These are phyloP conservation scores for Aegilops bicornis DNA, from an alignment of 176 grass and related monocot species.

Conservation along the genomic window DNA sequence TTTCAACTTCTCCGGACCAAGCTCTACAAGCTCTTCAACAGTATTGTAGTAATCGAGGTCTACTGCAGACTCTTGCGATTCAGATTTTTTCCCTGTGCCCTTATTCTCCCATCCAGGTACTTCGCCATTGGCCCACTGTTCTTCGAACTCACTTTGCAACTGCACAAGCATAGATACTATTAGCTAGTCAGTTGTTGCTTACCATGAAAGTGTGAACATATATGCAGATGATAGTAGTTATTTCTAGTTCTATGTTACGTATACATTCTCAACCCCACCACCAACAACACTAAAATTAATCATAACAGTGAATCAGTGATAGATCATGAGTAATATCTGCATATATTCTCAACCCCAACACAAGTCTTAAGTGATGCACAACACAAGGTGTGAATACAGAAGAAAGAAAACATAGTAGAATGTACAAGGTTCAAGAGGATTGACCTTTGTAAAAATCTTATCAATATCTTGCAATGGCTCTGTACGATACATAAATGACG, in stretches of 20 bases:
- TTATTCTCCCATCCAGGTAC: conserved; percentile 77
- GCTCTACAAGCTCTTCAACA: conserved; percentile 86
- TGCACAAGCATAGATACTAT: conserved; percentile 18
- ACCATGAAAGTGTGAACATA: neutral
- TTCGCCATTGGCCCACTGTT: conserved; percentile 60
- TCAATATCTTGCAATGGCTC: conserved; percentile 82
- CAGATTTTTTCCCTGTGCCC: conserved; percentile 36
- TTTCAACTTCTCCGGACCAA: conserved; percentile 87
- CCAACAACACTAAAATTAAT: neutral
- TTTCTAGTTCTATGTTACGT: neutral
- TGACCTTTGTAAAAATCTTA: conserved; percentile 80
- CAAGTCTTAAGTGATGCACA: neutral
- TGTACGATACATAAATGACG: conserved; percentile 68
- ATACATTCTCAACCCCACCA: neutral
- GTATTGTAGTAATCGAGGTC: conserved; percentile 90
- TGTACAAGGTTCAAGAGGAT: neutral
- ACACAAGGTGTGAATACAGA: conserved; percentile 1
- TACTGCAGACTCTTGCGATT: conserved; percentile 56
- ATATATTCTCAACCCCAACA: too few species aligned
- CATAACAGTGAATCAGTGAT: neutral
- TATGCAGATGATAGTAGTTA: neutral
- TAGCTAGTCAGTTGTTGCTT: neutral
- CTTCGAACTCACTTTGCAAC: conserved; percentile 85
- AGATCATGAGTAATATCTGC: neutral
- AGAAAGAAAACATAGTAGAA: neutral